These are phyloP conservation scores for Fusarium miscanthi DNA, from an alignment of 2,329 filamentous ascomycete genomes.

Conservation along the genomic window DNA sequence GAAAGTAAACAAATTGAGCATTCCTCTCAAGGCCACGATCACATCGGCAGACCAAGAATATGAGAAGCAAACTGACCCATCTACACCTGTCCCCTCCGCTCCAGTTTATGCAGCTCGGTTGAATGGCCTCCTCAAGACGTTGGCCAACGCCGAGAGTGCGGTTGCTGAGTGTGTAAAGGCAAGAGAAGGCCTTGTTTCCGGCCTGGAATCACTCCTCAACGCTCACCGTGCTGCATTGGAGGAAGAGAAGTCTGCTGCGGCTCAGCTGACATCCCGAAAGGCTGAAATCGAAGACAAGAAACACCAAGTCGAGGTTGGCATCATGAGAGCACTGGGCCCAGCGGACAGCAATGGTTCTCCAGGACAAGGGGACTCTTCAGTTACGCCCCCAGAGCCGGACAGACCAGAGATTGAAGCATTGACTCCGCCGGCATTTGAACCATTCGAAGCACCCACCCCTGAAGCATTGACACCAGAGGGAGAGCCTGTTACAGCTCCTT, in stretches of 20 bases:
- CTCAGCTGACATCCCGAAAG: constrained; percentile 74
- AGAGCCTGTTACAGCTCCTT: constrained; percentile 39
- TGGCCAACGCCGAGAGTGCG: constrained; percentile 88
- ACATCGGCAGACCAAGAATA: constrained; percentile 83
- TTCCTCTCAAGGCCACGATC: constrained; percentile 73
- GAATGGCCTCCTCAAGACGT: constrained; percentile 86
- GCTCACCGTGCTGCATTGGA: constrained; percentile 76
- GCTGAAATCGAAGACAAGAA: constrained; percentile 82
- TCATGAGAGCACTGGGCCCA: constrained; percentile 83
- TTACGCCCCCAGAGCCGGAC: constrained; percentile 68
- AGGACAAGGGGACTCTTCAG: constrained; percentile 58
- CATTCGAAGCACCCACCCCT: constrained; percentile 35
- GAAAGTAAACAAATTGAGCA: constrained; percentile 76
- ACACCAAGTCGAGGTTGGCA: constrained; percentile 87
- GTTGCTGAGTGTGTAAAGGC: constrained; percentile 91
- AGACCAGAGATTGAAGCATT: constrained; percentile 87
- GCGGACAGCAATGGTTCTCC: constrained; percentile 64
- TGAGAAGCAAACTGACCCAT: constrained; percentile 81
- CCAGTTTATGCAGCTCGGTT: constrained; percentile 93
- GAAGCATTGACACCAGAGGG: constrained; percentile 33
- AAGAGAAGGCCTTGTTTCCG: constrained; percentile 79
- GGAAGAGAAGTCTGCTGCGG: constrained; percentile 74
- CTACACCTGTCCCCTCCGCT: constrained; percentile 76
- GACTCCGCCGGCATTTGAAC: constrained; percentile 72
- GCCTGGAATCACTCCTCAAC: constrained; percentile 83